Conservation (phyloP, 129 eudicot genomes). For the Centaurea solstitialis region DNA sequence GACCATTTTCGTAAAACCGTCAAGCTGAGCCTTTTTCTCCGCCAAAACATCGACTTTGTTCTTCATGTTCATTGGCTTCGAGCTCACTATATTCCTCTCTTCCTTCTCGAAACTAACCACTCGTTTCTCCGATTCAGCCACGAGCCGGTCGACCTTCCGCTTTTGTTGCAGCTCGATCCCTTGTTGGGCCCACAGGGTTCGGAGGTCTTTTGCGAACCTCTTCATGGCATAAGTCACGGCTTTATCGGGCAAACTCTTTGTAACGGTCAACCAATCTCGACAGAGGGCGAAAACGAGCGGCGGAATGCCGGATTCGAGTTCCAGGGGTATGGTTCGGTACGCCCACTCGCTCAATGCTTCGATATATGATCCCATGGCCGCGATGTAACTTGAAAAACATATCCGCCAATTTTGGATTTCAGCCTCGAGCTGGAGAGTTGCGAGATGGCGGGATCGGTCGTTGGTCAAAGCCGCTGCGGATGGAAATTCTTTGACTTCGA, state of each 20-base stretch:
- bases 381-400: constrained; percentile 37
- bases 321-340: constrained; percentile 30
- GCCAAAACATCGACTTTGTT: constrained; percentile 26
- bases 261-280: constrained; percentile 40
- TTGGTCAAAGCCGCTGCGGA: constrained; percentile 30
- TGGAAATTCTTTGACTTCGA: constrained; percentile 46
- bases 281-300: constrained; percentile 40
- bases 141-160: constrained; percentile 49
- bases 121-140: constrained; percentile 35
- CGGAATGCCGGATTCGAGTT: constrained; percentile 16
- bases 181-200: constrained; percentile 52
- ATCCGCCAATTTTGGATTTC: constrained; percentile 58
- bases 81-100: constrained; percentile 32
- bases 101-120: constrained; percentile 26
- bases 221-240: constrained; percentile 41
- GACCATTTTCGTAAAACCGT: constrained; percentile 21
- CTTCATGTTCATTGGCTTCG: constrained; percentile 16
- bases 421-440: constrained; percentile 65
- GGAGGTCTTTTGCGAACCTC: constrained; percentile 42
- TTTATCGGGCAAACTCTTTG: constrained; percentile 39
- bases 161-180: constrained; percentile 48
- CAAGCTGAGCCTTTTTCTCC: constrained; percentile 39
- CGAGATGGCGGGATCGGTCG: constrained; percentile 44
- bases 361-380: constrained; percentile 40
- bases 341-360: constrained; percentile 44